Evolutionary conservation across 176 grass and related monocot genomes (phyloP).

Genomic region (Themeda triandra): DNA sequence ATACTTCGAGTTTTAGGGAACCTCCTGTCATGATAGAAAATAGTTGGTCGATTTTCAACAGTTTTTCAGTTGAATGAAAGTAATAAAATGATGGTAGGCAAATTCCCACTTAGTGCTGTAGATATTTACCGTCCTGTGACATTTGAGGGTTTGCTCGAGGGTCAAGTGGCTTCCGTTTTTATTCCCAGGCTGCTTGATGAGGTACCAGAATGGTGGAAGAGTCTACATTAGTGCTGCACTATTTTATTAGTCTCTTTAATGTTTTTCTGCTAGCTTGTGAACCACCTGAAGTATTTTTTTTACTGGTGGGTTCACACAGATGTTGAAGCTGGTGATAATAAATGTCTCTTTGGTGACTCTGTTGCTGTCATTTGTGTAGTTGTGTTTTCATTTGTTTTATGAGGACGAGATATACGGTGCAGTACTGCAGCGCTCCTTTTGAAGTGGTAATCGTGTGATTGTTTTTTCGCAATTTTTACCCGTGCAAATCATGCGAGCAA

Average conservation of each 20-base stretch:
- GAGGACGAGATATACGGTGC: background rate
- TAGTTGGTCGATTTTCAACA: conserved; percentile 9
- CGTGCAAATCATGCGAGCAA: background rate
- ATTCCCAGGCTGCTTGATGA: conserved; percentile 34
- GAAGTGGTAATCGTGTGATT: background rate
- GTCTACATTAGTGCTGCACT: background rate
- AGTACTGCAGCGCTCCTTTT: background rate
- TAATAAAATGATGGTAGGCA: conserved; percentile 16
- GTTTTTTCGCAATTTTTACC: background rate
- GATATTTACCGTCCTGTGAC: too few species aligned
- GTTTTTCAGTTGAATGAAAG: conserved; percentile 16
- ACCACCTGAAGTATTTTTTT: conserved; percentile 30
- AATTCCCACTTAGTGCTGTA: conserved; percentile 31
- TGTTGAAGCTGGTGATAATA: conserved; percentile 14
- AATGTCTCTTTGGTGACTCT: background rate
- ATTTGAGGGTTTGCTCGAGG: background rate
- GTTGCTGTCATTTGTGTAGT: background rate
- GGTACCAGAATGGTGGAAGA: conserved; percentile 10
- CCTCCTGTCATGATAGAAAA: conserved; percentile 7
- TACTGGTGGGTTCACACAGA: background rate
- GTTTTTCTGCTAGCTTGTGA: conserved; percentile 8
- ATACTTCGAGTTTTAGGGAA: conserved; percentile 58
- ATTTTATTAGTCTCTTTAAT: background rate
- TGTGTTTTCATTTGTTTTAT: background rate
- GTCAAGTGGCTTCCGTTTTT: conserved; percentile 42